A percentile compares a stretch with the other conserved stretches of the same genome.
Conservation (phyloP, 2,329 filamentous ascomycete species). For the Penicillium sp. region DNA sequence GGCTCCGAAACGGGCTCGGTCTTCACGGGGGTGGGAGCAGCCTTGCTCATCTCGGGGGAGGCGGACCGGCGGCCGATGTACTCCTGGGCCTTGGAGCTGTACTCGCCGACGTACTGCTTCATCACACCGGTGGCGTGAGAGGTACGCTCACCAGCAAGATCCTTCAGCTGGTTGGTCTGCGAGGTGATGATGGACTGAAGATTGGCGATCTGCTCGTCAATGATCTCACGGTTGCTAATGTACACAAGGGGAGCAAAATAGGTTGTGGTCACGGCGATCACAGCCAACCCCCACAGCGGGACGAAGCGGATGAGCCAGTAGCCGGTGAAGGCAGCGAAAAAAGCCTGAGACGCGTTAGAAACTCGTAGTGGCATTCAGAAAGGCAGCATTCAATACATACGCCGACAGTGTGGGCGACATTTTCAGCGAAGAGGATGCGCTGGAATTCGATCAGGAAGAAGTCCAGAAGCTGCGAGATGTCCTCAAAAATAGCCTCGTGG, state of each 20-base stretch:
- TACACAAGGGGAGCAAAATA: constrained; percentile 63
- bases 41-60: constrained; percentile 34
- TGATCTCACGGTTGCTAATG: constrained; percentile 63
- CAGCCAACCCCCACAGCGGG: constrained; percentile 62
- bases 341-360: constrained; percentile 46
- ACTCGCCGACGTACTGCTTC: constrained; percentile 59
- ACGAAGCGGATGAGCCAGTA: constrained; percentile 66
- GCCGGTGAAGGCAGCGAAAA: constrained; percentile 56
- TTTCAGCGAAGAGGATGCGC: constrained; percentile 65
- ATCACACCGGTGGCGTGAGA: constrained; percentile 57
- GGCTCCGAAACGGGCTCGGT: constrained; percentile 12
- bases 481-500: constrained; percentile 59
- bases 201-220: constrained; percentile 59
- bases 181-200: constrained; percentile 54
- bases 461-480: constrained; percentile 64
- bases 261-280: constrained; percentile 55
- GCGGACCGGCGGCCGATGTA: constrained; percentile 45
- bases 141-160: constrained; percentile 60
- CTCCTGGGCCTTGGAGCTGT: constrained; percentile 60
- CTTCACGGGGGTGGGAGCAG: constrained; percentile 15
- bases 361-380: neutral
- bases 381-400: constrained; percentile 43
- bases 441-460: constrained; percentile 69
- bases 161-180: constrained; percentile 60
- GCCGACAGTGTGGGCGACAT: constrained; percentile 58